Percentiles rank a stretch among this genome's conserved stretches.
Evolutionary conservation across 202 grass and related monocot species (phyloP).

Genomic region (Setaria italica): DNA sequence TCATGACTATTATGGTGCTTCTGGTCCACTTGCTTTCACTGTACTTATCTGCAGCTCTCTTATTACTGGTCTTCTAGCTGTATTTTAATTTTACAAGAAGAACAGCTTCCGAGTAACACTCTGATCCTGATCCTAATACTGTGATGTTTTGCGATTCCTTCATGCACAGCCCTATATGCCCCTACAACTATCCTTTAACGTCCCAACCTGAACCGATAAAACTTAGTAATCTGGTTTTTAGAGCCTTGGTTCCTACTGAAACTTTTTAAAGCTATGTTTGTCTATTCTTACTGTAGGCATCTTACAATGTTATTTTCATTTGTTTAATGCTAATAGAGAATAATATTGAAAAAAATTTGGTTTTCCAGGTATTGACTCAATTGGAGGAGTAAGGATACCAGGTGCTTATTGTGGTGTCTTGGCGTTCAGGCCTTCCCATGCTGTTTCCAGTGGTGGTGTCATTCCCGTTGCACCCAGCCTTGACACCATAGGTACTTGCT

Average conservation of each 20-base stretch:
- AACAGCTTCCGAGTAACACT: not conserved
- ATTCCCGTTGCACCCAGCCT: constrained; percentile 94
- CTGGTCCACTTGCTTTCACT: not conserved
- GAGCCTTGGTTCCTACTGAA: constrained; percentile 25
- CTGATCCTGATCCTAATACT: not conserved
- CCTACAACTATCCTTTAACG: not conserved
- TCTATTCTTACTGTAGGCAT: constrained; percentile 11
- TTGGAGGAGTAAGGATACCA: constrained; percentile 95
- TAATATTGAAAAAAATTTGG: not conserved
- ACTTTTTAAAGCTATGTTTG: constrained; percentile 9
- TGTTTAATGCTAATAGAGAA: not conserved
- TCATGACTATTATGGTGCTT: constrained; percentile 1
- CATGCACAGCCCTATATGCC: not conserved
- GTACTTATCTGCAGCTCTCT: constrained; percentile 4
- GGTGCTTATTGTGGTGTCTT: constrained; percentile 88
- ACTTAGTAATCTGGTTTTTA: not conserved
- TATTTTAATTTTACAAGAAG: constrained; percentile 10
- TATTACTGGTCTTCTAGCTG: constrained; percentile 24
- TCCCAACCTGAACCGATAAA: not conserved
- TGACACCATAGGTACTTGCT: constrained; percentile 80
- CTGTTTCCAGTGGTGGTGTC: constrained; percentile 68
- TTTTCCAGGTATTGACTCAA: constrained; percentile 74
- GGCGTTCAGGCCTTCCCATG: constrained; percentile 87
- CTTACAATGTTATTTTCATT: constrained; percentile 26
- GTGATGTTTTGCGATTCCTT: not conserved